Evolutionary conservation across 108 stramenopile species (phyloP).

Genomic region (Conticribra guillardii): DNA sequence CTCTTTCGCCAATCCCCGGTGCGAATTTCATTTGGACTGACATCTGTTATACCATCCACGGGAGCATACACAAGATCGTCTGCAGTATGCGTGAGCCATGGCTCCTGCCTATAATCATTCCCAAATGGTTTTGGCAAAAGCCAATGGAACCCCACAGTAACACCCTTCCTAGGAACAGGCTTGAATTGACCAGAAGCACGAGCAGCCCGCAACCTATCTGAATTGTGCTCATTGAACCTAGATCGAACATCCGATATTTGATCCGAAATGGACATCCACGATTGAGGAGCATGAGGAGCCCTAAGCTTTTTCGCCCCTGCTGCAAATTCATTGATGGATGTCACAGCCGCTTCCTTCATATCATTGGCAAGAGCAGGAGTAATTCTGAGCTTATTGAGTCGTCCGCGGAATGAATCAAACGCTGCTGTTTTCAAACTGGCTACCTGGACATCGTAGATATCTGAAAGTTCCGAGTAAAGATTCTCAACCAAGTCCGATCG

Average conservation of each 20-base stretch:
- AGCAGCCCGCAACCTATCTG: slow-evolving; percentile 74
- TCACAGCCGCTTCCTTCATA: slow-evolving; percentile 66
- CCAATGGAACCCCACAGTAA: slow-evolving; percentile 92
- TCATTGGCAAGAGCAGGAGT: slow-evolving; percentile 70
- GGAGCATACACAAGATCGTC: slow-evolving; percentile 83
- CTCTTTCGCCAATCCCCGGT: slow-evolving; percentile 83
- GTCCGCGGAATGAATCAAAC: slow-evolving; percentile 69
- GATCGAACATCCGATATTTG: slow-evolving; percentile 41
- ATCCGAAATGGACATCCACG: slow-evolving; percentile 53
- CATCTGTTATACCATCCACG: slow-evolving; percentile 74
- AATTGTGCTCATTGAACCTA: slow-evolving; percentile 62
- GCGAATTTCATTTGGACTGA: slow-evolving; percentile 58
- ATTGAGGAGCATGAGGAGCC: slow-evolving; percentile 17
- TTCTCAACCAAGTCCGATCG: slow-evolving; percentile 59
- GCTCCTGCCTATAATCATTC: slow-evolving; percentile 86
- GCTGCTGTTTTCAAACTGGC: slow-evolving; percentile 54
- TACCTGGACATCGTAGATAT: slow-evolving; percentile 67
- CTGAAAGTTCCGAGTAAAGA: slow-evolving; percentile 60
- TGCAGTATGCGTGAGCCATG: slow-evolving; percentile 74
- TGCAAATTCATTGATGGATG: slow-evolving; percentile 60
- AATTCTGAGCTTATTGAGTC: slow-evolving; percentile 72
- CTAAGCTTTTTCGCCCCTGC: slow-evolving; percentile 56
- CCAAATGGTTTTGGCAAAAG: slow-evolving; percentile 93
- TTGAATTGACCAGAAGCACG: slow-evolving; percentile 78
- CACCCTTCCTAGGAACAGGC: slow-evolving; percentile 86